Evolutionary conservation across 1,284 basidiomycete genomes (phyloP).

Genomic region (Schizopora paradoxa): DNA sequence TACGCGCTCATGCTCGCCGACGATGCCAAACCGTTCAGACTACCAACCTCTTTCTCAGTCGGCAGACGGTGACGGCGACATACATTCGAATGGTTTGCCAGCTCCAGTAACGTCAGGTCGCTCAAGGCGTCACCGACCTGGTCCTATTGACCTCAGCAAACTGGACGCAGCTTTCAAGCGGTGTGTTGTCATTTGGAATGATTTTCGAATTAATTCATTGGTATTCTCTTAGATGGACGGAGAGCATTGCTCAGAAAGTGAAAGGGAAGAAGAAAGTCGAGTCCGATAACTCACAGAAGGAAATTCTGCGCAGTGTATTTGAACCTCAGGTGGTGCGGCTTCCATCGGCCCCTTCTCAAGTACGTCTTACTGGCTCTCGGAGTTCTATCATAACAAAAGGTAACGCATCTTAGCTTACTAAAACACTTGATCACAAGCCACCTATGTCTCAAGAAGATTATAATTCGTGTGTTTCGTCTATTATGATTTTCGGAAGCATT

Average conservation of each 20-base stretch:
- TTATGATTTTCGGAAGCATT: neutral
- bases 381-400: constrained; percentile 5
- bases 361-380: constrained; percentile 30
- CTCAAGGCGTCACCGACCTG: constrained; percentile 42
- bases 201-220: neutral
- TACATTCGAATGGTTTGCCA: constrained; percentile 24
- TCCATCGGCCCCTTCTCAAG: constrained; percentile 30
- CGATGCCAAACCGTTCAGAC: constrained; percentile 50
- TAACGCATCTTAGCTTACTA: constrained; percentile 39
- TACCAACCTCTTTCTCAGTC: constrained; percentile 65
- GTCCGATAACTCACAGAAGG: constrained; percentile 51
- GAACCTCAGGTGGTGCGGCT: constrained; percentile 47
- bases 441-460: constrained; percentile 71
- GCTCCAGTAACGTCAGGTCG: constrained; percentile 29
- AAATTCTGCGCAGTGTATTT: constrained; percentile 76
- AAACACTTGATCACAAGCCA: constrained; percentile 72
- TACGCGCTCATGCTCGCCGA: neutral
- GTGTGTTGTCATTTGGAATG: constrained; percentile 29
- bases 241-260: constrained; percentile 75
- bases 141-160: constrained; percentile 69
- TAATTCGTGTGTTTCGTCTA: constrained; percentile 46
- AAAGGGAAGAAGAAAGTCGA: constrained; percentile 72
- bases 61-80: constrained; percentile 50
- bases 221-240: constrained; percentile 76
- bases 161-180: constrained; percentile 78